Evolutionary conservation across 1,284 basidiomycete species (phyloP), one percentile per base, ranked within the genome.

Genomic region (Cryptococcus deneoformans): DNA sequence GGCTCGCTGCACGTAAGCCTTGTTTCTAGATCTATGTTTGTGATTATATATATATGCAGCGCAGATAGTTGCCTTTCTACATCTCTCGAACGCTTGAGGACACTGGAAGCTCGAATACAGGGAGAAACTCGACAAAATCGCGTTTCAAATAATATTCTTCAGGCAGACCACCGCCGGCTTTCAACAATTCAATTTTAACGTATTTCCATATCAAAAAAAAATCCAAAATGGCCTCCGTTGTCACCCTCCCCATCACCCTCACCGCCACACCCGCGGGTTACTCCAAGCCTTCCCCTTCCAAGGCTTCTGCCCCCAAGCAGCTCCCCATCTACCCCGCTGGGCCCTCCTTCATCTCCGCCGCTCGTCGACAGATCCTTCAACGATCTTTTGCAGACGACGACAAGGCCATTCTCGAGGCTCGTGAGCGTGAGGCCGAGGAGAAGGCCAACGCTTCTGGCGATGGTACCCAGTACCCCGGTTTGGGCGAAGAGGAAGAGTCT

Each of bases 401-500:
- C 79, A 57, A 72, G 59, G 65, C 66, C 45, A 67, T 70, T 47
- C 52, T 59, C 12, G 62, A 67, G 3, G 55, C 64, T 14, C 77
- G 84, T 73, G 70, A 73, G 34, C 70, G 83, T 59, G 83, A 85
- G 64, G 83, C 84, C 62, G 81, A 81, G 9, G 82, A 82, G 39
- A 76, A 85, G 29, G 37, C 36, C 37, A 82, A 84, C 64, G 84
- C 80, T 7, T 82, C 81, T 48, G 82, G 82, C 24, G 77, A 80
- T 12, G 84, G 82, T 53, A 83, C 82, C 29, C 88, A 89, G 60
- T 93, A 92, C 73, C 92, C 96, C 79, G 85, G 92, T 47, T 87
- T 98, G 7, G 93, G 93, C 5, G 90, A 95, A 60, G 96, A 99
- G 79, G 81, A 87, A 60, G 96, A 99, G 80, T 79, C 83, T 39